Evolutionary conservation across 2,329 filamentous ascomycete genomes (phyloP).

Genomic region (Geoglossum cookeanum): DNA sequence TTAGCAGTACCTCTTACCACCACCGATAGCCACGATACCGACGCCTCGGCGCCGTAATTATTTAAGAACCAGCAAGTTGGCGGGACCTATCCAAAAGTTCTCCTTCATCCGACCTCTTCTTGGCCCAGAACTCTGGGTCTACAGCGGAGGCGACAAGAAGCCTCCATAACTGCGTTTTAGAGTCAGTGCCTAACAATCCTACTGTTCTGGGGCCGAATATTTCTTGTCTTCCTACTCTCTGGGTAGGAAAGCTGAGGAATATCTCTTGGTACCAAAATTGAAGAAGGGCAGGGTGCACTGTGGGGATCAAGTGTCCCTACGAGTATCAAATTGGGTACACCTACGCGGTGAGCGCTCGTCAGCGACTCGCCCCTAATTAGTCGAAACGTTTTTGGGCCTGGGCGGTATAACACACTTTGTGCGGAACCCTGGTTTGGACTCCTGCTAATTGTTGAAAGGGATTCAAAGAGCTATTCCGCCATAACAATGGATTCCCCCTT

Average conservation of each 20-base stretch:
- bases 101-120: constrained; percentile 74
- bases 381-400: constrained; percentile 3
- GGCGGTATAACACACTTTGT: not conserved
- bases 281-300: constrained; percentile 12
- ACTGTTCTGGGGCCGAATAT: not conserved
- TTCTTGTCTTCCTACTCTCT: not conserved
- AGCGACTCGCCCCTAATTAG: constrained; percentile 25
- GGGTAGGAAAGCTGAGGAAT: not conserved
- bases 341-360: constrained; percentile 33
- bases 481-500: constrained; percentile 30
- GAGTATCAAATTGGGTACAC: constrained; percentile 30
- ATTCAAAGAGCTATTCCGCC: not conserved
- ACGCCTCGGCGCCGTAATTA: constrained; percentile 17
- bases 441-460: not conserved
- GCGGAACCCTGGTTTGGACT: not conserved
- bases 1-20: not conserved
- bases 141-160: constrained; percentile 90
- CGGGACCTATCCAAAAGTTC: constrained; percentile 58
- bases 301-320: constrained; percentile 24
- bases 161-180: constrained; percentile 67
- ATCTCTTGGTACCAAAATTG: constrained; percentile 4
- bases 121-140: constrained; percentile 84
- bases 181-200: constrained; percentile 12
- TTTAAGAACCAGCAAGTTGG: constrained; percentile 67
- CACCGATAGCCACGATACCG: not conserved